Evolutionary conservation across 2,329 filamentous ascomycete species (phyloP).

Genomic region (Hymenoscyphus fraxineus): DNA sequence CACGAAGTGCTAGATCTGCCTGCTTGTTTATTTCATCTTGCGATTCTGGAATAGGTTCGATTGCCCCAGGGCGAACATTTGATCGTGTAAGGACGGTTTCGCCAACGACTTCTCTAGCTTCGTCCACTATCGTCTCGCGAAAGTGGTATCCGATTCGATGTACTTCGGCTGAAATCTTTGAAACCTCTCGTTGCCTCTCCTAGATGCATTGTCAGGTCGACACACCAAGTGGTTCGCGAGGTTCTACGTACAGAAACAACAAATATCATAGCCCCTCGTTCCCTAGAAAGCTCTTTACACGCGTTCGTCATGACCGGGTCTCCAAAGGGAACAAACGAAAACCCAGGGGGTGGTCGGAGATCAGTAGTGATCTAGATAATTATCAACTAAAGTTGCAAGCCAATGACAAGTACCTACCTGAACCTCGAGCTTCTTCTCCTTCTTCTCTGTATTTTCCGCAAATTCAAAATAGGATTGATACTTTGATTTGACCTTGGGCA

Average conservation of each 20-base stretch:
- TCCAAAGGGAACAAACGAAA: slow-evolving; percentile 59
- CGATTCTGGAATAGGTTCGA: slow-evolving; percentile 57
- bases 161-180: slow-evolving; percentile 43
- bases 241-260: slow-evolving; percentile 56
- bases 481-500: slow-evolving; percentile 41
- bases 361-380: slow-evolving; percentile 48
- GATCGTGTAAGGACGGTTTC: slow-evolving; percentile 31
- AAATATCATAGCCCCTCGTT: slow-evolving; percentile 60
- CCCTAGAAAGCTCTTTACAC: slow-evolving; percentile 63
- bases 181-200: slow-evolving; percentile 28
- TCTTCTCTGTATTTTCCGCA: slow-evolving; percentile 61
- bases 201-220: slow-evolving; percentile 11
- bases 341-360: slow-evolving; percentile 54
- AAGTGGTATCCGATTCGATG: slow-evolving; percentile 60
- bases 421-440: slow-evolving; percentile 57
- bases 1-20: slow-evolving; percentile 58
- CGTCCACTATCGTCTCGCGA: slow-evolving; percentile 54
- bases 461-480: slow-evolving; percentile 62
- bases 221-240: neutral
- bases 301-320: slow-evolving; percentile 56
- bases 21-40: slow-evolving; percentile 59
- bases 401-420: slow-evolving; percentile 44
- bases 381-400: slow-evolving; percentile 9
- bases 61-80: slow-evolving; percentile 33
- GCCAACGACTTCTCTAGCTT: slow-evolving; percentile 41